Conservation (phyloP, 257 asterid species). For the Henckelia pumila region DNA sequence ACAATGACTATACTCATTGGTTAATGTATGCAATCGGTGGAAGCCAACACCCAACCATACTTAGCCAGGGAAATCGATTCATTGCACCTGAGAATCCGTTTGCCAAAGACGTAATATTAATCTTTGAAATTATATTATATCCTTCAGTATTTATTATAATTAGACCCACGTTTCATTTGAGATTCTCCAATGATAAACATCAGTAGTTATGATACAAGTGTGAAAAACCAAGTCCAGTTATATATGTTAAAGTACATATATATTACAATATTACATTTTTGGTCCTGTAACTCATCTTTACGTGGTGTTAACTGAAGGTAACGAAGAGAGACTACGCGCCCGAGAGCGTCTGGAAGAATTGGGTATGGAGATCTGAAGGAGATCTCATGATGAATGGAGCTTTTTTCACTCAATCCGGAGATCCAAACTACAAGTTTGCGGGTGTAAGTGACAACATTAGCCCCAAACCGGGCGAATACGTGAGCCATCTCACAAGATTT, state of each 20-base stretch:
- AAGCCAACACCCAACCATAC: slow-evolving; percentile 49
- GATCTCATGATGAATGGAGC: slow-evolving; percentile 74
- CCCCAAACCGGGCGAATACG: slow-evolving; percentile 53
- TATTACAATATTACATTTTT: too few relatives aligned
- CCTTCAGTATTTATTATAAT: too few relatives aligned
- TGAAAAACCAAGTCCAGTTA: too few relatives aligned
- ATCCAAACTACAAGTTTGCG: slow-evolving; percentile 38
- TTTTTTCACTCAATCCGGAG: slow-evolving; percentile 67
- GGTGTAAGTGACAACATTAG: slow-evolving; percentile 29
- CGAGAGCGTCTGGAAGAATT: slow-evolving; percentile 61
- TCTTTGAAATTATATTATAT: background rate
- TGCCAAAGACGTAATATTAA: slow-evolving; percentile 57
- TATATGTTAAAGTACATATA: too few relatives aligned
- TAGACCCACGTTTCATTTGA: background rate
- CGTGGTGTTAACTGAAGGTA: slow-evolving; percentile 42
- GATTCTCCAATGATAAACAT: too few relatives aligned
- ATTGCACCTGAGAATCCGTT: slow-evolving; percentile 42
- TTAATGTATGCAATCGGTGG: slow-evolving; percentile 78
- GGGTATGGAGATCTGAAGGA: slow-evolving; percentile 80
- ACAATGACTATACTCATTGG: slow-evolving; percentile 61
- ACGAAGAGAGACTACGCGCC: slow-evolving; percentile 65
- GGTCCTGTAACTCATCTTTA: too few relatives aligned
- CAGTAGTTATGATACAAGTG: too few relatives aligned
- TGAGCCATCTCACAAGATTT: slow-evolving; percentile 31
- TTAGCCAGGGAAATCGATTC: slow-evolving; percentile 64